phyloP scores from a whole-genome alignment of 331 rosid species.

The Quercus tomentella region DNA sequence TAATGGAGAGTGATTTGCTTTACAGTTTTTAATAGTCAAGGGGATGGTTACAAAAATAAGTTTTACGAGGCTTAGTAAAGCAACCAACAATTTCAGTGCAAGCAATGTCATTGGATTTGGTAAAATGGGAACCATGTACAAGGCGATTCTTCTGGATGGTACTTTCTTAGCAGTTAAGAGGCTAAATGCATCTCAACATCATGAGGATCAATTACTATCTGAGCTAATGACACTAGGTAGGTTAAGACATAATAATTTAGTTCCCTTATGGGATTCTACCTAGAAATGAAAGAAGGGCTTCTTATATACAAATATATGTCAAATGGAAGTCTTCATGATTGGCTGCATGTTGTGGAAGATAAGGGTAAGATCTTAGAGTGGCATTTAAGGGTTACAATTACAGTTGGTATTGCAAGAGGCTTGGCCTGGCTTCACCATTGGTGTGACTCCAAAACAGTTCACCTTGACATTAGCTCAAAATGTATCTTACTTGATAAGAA shows the following conservation, averaged over 20 bases:
- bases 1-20: too few species aligned
- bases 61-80: too few species aligned
- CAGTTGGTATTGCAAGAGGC: too few species aligned
- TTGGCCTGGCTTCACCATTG: too few species aligned
- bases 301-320: slow-evolving; percentile 22
- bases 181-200: background rate
- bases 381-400: slow-evolving; percentile 24
- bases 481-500: too few species aligned
- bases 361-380: slow-evolving; percentile 17
- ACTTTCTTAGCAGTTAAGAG: background rate
- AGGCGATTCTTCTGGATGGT: background rate
- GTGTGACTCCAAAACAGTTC: too few species aligned
- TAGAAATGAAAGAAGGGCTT: slow-evolving; percentile 7
- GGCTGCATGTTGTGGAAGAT: background rate
- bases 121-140: background rate
- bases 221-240: background rate
- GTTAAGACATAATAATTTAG: background rate
- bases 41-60: background rate
- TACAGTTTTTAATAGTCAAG: background rate
- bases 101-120: background rate
- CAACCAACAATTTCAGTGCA: background rate
- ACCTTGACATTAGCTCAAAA: too few species aligned
- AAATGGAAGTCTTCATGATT: slow-evolving; percentile 19
- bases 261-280: slow-evolving; percentile 21
- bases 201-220: background rate